These are phyloP conservation scores for Annulohypoxylon bovei DNA, from an alignment of 495 filamentous ascomycete species.

Conservation along the genomic window DNA sequence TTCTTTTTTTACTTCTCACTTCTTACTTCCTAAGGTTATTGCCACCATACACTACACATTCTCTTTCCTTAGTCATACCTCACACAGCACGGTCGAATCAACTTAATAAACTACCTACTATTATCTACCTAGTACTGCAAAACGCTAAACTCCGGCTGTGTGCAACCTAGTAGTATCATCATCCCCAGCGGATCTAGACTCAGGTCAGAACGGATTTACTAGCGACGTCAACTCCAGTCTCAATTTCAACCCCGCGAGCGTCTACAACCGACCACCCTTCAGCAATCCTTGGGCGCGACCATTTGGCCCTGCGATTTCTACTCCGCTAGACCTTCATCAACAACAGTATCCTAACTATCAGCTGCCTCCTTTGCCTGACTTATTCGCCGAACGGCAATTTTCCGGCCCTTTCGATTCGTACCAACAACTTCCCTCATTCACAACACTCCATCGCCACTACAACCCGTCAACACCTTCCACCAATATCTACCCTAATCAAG, in stretches of 20 bases:
- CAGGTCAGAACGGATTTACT: slow-evolving; percentile 12
- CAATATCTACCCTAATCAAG: neutral
- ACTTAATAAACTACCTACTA: neutral
- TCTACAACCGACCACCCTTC: slow-evolving; percentile 5
- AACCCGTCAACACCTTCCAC: neutral
- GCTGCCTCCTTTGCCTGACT: slow-evolving; percentile 18
- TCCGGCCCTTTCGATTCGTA: neutral
- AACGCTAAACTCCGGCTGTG: slow-evolving; percentile 19
- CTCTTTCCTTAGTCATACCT: neutral
- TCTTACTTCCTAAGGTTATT: neutral
- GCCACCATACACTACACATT: neutral
- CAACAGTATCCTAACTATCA: slow-evolving; percentile 2
- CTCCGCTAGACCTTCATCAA: neutral
- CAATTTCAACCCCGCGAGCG: neutral
- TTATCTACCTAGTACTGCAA: no score
- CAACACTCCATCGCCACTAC: neutral
- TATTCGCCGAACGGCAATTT: slow-evolving; percentile 1
- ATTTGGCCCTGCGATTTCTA: neutral
- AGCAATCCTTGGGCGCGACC: neutral
- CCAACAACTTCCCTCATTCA: neutral
- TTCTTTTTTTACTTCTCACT: neutral
- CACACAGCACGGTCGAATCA: slow-evolving; percentile 7
- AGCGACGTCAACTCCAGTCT: slow-evolving; percentile 7
- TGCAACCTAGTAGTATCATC: slow-evolving; percentile 25
- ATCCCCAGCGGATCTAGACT: slow-evolving; percentile 23